Evolutionary conservation across 2,329 filamentous ascomycete species (phyloP).

Genomic region (Arthrocladium fulminans): DNA sequence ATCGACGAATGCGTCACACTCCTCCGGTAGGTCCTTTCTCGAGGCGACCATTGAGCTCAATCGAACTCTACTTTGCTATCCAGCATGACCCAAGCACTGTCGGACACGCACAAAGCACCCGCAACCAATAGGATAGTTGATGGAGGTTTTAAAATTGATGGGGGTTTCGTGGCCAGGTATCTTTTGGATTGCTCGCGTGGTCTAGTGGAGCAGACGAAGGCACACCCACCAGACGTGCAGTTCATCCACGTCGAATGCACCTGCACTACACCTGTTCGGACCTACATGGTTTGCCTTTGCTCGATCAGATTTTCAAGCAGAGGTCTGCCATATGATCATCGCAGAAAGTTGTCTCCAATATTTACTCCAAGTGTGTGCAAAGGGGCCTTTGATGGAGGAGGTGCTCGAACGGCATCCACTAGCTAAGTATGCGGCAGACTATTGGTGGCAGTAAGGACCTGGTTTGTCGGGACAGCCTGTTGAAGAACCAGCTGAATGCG

Average conservation of each 20-base stretch:
- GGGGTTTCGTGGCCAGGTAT: conserved; percentile 9
- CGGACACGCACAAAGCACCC: too few species aligned
- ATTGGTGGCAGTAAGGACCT: neutral
- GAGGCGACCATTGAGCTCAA: conserved; percentile 12
- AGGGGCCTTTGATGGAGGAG: neutral
- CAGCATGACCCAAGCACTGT: conserved; percentile 1
- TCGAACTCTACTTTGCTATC: conserved; percentile 12
- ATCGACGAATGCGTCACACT: conserved; percentile 10
- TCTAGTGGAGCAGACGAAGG: conserved; percentile 22
- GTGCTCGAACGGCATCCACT: neutral
- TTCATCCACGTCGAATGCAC: conserved; percentile 30
- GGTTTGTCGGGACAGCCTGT: neutral
- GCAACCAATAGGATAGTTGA: too few species aligned
- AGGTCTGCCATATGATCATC: conserved; percentile 6
- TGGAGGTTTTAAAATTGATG: too few species aligned
- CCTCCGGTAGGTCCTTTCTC: conserved; percentile 14
- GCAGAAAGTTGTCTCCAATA: conserved; percentile 1
- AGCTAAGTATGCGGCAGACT: neutral
- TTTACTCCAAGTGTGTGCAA: conserved; percentile 5
- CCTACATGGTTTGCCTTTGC: conserved; percentile 10
- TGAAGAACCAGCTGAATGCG: neutral
- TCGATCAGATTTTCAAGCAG: too few species aligned
- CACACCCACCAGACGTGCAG: conserved; percentile 23
- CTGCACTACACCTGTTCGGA: conserved; percentile 3
- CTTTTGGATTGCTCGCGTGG: conserved; percentile 27